Conservation (phyloP, 345 rosid species). For the Moringa oleifera region DNA sequence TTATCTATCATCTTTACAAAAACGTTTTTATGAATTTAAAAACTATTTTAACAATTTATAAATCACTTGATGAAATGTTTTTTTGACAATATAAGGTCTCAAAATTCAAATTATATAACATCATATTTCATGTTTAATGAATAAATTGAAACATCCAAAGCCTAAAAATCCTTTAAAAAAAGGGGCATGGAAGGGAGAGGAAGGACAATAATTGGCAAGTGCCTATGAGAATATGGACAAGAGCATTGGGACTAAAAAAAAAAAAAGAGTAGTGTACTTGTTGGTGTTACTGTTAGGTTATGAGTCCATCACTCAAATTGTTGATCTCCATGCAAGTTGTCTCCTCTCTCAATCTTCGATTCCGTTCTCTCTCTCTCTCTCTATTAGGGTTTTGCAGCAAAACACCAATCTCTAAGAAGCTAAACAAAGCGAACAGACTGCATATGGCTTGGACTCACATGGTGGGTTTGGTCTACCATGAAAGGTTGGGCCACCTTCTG, state of each 20-base stretch:
- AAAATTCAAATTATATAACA: too few species aligned
- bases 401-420: slow-evolving; percentile 35
- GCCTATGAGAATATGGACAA: slow-evolving; percentile 41
- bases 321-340: slow-evolving; percentile 31
- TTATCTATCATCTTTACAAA: too few species aligned
- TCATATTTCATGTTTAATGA: too few species aligned
- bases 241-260: slow-evolving; percentile 37
- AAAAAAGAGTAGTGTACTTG: not conserved
- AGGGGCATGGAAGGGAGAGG: not conserved
- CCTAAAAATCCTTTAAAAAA: too few species aligned
- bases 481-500: too few species aligned
- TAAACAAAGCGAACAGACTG: slow-evolving; percentile 16
- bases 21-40: too few species aligned
- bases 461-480: not conserved
- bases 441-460: slow-evolving; percentile 15
- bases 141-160: too few species aligned
- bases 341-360: slow-evolving; percentile 17
- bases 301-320: slow-evolving; percentile 10
- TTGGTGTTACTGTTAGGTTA: slow-evolving; percentile 42
- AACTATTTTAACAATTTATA: too few species aligned
- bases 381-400: slow-evolving; percentile 29
- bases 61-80: too few species aligned
- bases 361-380: too few species aligned
- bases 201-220: slow-evolving; percentile 20
- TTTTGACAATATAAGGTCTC: too few species aligned